Base-by-base conservation (phyloP, 768 basidiomycete species). In the Tricholoma matsutake region DNA sequence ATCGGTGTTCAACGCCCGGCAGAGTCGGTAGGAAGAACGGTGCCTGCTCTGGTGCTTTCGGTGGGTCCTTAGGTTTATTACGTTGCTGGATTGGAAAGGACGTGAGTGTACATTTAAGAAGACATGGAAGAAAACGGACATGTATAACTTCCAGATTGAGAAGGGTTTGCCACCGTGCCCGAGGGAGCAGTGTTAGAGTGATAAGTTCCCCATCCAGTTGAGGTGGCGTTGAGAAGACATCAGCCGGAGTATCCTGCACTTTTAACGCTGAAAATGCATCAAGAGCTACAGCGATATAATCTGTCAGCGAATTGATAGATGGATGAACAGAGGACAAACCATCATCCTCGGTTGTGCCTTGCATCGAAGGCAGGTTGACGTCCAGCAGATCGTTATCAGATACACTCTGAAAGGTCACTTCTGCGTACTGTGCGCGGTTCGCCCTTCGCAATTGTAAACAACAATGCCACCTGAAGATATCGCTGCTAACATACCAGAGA, bases 11-110 rank as follows among this genome's bases (percentile, higher is more conserved):
- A 10, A 94, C 84, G 10, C 95, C 96, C 4, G 91, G 89, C 10
- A 98, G 75, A 1, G 95, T 94, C 20, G 96, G 97, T 14, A 99
- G 78, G 81, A 98, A 99, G 80, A 99, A 99, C 0, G 97, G 97
- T 1, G 95, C 96, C 61, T 93, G 85, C 75, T 98, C 96, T 11
- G 94, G 93, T 25, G 89, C 91, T 74, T 98, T 98, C 6, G 95
- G 94, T 0, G 95, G 86, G 64, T 97, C 96, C 73, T 91, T 94
- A 11, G 97, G 95, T 79, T 96, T 97, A 72, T 98, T 98, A 58
- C 97, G 88, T 83, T 91, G 89, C 90, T 96, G 62, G 16, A 53
- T 8, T 18, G 31, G 29, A 43, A 16, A 18, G 49, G 10, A 57
- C 51, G 39, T 51, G 32, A 9, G 56, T 9, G 53, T 55, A 14